Percentiles rank a stretch among this genome's conserved stretches.
Evolutionary conservation across 345 rosid genomes (phyloP).

Genomic region (Hirschfeldia incana): DNA sequence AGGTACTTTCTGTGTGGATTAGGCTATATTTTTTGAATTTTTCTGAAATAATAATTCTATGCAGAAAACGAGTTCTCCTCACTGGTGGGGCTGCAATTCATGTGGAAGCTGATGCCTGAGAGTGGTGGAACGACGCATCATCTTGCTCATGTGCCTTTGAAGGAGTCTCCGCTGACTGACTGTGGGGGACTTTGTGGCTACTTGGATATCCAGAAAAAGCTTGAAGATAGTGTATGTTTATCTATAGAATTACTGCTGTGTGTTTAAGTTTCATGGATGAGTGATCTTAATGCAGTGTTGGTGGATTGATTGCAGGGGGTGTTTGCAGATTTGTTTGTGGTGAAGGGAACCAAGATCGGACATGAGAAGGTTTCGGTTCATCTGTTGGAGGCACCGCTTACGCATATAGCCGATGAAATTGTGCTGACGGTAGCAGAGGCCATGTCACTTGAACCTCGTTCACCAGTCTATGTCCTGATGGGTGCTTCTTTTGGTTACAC

Average conservation of each 20-base stretch:
- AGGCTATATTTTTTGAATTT: not conserved
- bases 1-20: slow-evolving; percentile 48
- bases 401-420: slow-evolving; percentile 67
- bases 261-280: slow-evolving; percentile 18
- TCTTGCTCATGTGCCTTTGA: slow-evolving; percentile 87
- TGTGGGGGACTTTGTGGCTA: slow-evolving; percentile 91
- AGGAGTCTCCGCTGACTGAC: slow-evolving; percentile 91
- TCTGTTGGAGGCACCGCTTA: slow-evolving; percentile 66
- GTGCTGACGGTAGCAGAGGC: slow-evolving; percentile 96
- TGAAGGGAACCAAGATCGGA: slow-evolving; percentile 79
- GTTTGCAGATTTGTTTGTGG: slow-evolving; percentile 82
- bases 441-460: slow-evolving; percentile 86
- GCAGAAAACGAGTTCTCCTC: slow-evolving; percentile 93
- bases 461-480: slow-evolving; percentile 80
- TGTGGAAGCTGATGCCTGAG: slow-evolving; percentile 78
- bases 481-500: slow-evolving; percentile 73
- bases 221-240: slow-evolving; percentile 74
- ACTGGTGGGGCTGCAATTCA: slow-evolving; percentile 85
- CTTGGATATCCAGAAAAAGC: slow-evolving; percentile 72
- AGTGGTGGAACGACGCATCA: slow-evolving; percentile 60
- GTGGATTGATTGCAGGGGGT: slow-evolving; percentile 61
- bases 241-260: slow-evolving; percentile 15
- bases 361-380: slow-evolving; percentile 85
- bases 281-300: slow-evolving; percentile 1
- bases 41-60: slow-evolving; percentile 19